Percentiles rank a stretch among this genome's conserved stretches.
These are phyloP conservation scores for Stachybotrys chartarum DNA, from an alignment of 2,329 filamentous ascomycete species.

Conservation along the genomic window DNA sequence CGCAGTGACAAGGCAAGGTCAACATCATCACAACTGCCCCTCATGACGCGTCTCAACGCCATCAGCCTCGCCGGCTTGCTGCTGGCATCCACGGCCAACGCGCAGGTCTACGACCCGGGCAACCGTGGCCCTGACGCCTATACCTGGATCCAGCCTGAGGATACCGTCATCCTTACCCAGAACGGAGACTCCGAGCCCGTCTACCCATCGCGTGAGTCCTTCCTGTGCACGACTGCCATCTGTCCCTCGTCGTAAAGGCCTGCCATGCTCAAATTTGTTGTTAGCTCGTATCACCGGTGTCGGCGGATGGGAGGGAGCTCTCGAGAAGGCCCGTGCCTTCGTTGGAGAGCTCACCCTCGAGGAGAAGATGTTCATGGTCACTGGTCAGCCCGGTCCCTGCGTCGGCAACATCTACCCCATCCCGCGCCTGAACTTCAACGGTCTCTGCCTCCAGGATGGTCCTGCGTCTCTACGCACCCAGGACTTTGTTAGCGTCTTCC, in stretches of 20 bases:
- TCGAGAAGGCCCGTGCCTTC: background rate
- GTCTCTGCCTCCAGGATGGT: conserved; percentile 8
- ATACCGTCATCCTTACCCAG: background rate
- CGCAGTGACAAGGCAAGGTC: too few relatives aligned
- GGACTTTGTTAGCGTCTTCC: background rate
- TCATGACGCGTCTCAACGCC: background rate
- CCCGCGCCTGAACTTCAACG: conserved; percentile 5
- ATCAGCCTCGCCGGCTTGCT: background rate
- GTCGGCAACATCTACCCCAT: conserved; percentile 9
- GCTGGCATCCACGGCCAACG: background rate
- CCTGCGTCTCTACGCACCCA: background rate
- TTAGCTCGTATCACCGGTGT: background rate
- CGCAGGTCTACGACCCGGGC: background rate
- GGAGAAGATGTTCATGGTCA: conserved; percentile 13
- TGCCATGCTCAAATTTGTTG: background rate
- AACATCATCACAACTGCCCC: too few relatives aligned
- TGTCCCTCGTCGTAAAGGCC: background rate
- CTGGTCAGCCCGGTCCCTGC: conserved; percentile 14
- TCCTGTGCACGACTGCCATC: background rate
- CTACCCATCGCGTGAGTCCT: background rate
- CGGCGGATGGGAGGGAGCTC: background rate
- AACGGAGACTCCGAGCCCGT: background rate
- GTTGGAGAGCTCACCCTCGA: conserved; percentile 7
- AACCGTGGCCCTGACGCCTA: conserved; percentile 3
- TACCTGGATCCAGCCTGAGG: background rate